Percentiles rank a stretch among this genome's conserved stretches.
Conservation (phyloP, 2,329 filamentous ascomycete genomes). For the Alternaria viburni region DNA sequence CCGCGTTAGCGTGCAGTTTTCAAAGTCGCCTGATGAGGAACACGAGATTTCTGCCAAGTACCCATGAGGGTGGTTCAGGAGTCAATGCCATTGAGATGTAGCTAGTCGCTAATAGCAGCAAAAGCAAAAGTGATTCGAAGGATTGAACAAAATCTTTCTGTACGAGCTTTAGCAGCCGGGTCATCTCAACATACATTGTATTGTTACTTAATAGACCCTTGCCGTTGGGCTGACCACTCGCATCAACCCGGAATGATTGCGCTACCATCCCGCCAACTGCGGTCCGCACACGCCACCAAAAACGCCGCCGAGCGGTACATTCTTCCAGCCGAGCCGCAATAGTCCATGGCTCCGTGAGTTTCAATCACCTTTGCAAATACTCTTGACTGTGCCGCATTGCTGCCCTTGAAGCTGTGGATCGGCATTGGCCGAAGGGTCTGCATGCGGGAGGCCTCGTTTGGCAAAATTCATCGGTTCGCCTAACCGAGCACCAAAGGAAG, state of each 20-base stretch:
- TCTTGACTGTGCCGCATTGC: constrained; percentile 4
- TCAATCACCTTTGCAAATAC: not conserved
- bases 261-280: not conserved
- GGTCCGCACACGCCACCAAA: constrained; percentile 1
- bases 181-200: not conserved
- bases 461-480: constrained; percentile 8
- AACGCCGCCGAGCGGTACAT: not conserved
- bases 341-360: not conserved
- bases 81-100: not conserved
- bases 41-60: not conserved
- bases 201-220: not conserved
- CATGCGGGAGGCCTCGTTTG: not conserved
- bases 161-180: not conserved
- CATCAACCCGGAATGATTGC: not conserved
- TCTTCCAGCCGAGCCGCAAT: constrained; percentile 3
- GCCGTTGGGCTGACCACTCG: not conserved
- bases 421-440: constrained; percentile 2
- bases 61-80: constrained; percentile 2
- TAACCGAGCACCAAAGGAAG: not conserved
- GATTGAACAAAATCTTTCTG: not conserved
- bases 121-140: not conserved
- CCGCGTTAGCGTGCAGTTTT: constrained; percentile 28
- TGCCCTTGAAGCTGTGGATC: not conserved
- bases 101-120: not conserved
- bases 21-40: constrained; percentile 14